phyloP scores from a whole-genome alignment of 2,329 filamentous ascomycete species.

The Emergomyces orientalis region DNA sequence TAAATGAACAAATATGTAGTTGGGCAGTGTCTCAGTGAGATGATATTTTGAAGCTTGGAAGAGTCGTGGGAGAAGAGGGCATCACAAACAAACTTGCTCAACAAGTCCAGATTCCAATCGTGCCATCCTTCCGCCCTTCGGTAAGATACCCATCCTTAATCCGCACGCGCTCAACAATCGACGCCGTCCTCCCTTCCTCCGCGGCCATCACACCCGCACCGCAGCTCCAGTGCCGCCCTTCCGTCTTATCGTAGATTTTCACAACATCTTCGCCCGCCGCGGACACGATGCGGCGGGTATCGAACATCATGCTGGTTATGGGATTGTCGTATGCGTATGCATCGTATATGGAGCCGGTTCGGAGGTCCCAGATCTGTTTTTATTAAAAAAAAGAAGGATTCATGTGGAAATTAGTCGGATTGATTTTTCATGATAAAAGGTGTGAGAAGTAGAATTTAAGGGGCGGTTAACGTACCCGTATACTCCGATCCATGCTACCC shows the following conservation, averaged over 20 bases:
- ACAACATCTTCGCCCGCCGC: constrained; percentile 88
- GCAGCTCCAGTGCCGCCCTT: constrained; percentile 93
- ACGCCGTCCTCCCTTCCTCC: constrained; percentile 54
- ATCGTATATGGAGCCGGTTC: constrained; percentile 89
- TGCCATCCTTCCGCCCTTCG: constrained; percentile 78
- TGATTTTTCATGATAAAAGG: neutral
- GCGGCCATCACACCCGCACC: constrained; percentile 65
- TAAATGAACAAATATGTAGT: neutral
- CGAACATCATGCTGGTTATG: constrained; percentile 96
- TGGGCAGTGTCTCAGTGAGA: neutral
- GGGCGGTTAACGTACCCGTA: constrained; percentile 55
- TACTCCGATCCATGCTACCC: constrained; percentile 82
- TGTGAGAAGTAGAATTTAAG: neutral
- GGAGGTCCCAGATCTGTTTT: constrained; percentile 88
- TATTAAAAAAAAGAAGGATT: neutral
- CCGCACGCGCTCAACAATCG: constrained; percentile 72
- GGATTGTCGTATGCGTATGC: constrained; percentile 91
- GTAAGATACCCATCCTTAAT: constrained; percentile 91
- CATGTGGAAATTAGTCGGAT: constrained; percentile 4
- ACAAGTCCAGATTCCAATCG: constrained; percentile 85
- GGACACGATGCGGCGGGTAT: constrained; percentile 75
- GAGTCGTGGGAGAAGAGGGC: neutral
- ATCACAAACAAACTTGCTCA: constrained; percentile 25
- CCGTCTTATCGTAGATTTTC: constrained; percentile 96
- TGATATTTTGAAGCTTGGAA: neutral